Percentiles rank a stretch among this genome's conserved stretches.
phyloP scores from a whole-genome alignment of 2,329 filamentous ascomycete species.

The Exserohilum turcica region DNA sequence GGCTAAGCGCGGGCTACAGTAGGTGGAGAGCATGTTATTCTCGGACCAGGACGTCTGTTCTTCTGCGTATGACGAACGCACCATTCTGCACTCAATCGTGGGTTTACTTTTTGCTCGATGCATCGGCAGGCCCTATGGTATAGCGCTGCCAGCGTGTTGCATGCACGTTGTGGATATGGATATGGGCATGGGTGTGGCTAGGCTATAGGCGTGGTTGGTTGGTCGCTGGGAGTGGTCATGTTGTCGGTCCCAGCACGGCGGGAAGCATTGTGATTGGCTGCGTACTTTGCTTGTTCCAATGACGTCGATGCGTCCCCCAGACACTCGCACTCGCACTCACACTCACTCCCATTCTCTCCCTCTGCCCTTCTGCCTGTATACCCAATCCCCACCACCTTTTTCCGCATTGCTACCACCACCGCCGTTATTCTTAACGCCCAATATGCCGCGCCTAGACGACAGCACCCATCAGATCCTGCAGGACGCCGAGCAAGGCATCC shows the following conservation, averaged over 20 bases:
- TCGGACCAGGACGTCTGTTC: too few species aligned
- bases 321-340: not conserved
- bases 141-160: too few species aligned
- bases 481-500: constrained; percentile 52
- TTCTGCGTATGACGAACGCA: too few species aligned
- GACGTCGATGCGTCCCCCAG: constrained; percentile 1
- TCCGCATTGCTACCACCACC: constrained; percentile 1
- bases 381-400: not conserved
- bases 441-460: constrained; percentile 42
- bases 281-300: not conserved
- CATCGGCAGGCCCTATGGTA: not conserved
- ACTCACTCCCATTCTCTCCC: not conserved
- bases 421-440: not conserved
- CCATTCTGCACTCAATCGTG: too few species aligned
- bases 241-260: not conserved
- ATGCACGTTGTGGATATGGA: not conserved
- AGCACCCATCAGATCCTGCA: constrained; percentile 52
- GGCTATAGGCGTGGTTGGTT: too few species aligned
- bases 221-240: not conserved
- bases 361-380: not conserved
- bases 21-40: too few species aligned
- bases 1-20: not conserved
- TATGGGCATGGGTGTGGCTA: not conserved
- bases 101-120: not conserved
- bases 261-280: not conserved